Evolutionary conservation across 192 early-diverging fungal genomes (phyloP).

Genomic region (Podila minutissima): DNA sequence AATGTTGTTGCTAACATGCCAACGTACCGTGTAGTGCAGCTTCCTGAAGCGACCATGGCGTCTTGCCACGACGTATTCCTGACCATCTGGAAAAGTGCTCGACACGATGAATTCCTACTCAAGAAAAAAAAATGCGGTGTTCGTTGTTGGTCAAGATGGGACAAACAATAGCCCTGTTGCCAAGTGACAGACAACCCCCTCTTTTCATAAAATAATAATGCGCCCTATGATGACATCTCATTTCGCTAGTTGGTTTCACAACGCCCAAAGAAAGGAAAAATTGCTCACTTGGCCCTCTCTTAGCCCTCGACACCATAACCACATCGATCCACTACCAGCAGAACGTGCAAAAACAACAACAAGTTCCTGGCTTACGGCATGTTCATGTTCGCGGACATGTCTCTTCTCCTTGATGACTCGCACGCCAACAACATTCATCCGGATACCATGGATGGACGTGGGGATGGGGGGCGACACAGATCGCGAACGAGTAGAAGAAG

Average conservation of each 20-base stretch:
- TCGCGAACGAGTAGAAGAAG: not conserved
- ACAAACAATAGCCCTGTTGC: not conserved
- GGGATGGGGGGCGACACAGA: constrained; percentile 10
- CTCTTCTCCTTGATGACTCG: constrained; percentile 44
- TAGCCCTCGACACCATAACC: not conserved
- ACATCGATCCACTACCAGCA: not conserved
- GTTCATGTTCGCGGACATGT: constrained; percentile 53
- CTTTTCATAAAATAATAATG: no score
- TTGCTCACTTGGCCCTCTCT: no score
- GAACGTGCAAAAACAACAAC: not conserved
- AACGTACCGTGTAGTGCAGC: constrained; percentile 53
- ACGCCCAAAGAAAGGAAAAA: not conserved
- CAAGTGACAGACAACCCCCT: no score
- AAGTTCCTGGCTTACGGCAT: constrained; percentile 39
- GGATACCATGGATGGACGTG: constrained; percentile 43
- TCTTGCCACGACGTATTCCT: constrained; percentile 52
- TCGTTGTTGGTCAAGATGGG: not conserved
- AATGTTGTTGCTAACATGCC: not conserved
- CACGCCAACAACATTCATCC: constrained; percentile 60
- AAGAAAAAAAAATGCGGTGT: not conserved
- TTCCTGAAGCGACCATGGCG: constrained; percentile 58
- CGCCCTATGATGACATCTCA: not conserved
- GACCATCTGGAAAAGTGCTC: constrained; percentile 25
- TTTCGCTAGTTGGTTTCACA: constrained; percentile 1
- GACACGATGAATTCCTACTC: constrained; percentile 57